Conservation (phyloP, 345 rosid species). For the Acer saccharum region DNA sequence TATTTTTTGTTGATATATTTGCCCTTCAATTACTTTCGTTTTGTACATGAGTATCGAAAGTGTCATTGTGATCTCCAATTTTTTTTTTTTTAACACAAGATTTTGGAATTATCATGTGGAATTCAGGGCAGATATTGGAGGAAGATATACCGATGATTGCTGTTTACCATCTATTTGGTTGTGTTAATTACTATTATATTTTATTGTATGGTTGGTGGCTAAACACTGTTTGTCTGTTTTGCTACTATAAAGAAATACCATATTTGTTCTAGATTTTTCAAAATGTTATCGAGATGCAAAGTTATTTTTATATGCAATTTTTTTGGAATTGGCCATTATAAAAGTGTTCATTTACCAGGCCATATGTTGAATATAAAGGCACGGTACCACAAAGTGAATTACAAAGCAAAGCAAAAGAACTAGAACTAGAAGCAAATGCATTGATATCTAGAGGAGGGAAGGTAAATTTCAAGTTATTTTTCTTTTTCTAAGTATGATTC, state of each 20-base stretch:
- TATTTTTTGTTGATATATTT: background rate
- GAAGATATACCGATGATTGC: background rate
- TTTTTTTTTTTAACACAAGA: background rate
- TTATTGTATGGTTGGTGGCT: background rate
- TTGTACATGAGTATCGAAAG: background rate
- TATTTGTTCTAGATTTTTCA: background rate
- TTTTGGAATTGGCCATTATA: constrained; percentile 1
- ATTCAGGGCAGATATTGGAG: background rate
- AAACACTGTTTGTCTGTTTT: background rate
- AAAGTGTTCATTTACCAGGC: constrained; percentile 39
- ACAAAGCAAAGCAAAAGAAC: constrained; percentile 55
- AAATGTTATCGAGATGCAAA: background rate
- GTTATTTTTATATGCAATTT: background rate
- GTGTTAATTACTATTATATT: no score
- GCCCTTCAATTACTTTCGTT: background rate
- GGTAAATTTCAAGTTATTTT: constrained; percentile 34
- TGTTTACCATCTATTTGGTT: no score
- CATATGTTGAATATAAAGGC: constrained; percentile 85
- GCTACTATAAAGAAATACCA: background rate
- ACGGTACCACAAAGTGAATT: constrained; percentile 52
- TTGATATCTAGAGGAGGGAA: constrained; percentile 69
- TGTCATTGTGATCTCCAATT: background rate
- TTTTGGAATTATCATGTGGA: background rate
- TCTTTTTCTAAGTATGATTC: background rate
- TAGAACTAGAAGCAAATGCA: constrained; percentile 66